Percentiles rank a stretch among this genome's conserved stretches.
Evolutionary conservation across 352 stramenopile genomes (phyloP).

Genomic region (Phytophthora brassicae): DNA sequence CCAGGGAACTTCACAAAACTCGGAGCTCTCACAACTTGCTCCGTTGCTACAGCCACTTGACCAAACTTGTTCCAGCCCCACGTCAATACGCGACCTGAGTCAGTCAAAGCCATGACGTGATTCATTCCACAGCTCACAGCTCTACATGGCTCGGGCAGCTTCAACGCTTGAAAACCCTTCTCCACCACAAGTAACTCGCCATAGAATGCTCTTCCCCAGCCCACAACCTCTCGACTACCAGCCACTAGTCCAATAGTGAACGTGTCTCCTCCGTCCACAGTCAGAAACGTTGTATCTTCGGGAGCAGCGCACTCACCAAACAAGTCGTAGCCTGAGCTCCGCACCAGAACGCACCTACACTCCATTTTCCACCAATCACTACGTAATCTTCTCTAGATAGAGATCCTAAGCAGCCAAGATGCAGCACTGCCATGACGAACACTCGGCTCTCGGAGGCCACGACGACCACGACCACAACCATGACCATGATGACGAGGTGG

Average conservation of each 20-base stretch:
- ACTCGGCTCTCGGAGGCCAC: constrained; percentile 48
- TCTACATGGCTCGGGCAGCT: constrained; percentile 32
- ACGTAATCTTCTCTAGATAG: constrained; percentile 14
- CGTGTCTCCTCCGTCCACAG: constrained; percentile 50
- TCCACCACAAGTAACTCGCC: constrained; percentile 40
- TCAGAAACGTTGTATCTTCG: constrained; percentile 9
- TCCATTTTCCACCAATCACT: constrained; percentile 41
- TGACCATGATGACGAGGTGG: constrained; percentile 63
- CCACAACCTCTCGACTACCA: constrained; percentile 37
- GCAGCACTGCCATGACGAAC: constrained; percentile 70
- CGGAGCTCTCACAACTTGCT: constrained; percentile 24
- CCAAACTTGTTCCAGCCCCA: constrained; percentile 60
- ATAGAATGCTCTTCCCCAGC: constrained; percentile 72
- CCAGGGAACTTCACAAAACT: constrained; percentile 29
- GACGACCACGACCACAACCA: constrained; percentile 48
- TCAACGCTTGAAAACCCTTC: constrained; percentile 18
- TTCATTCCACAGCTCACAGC: constrained; percentile 55
- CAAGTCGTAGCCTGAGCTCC: constrained; percentile 10
- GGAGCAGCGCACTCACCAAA: constrained; percentile 42
- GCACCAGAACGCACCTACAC: constrained; percentile 24
- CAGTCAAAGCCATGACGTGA: constrained; percentile 51
- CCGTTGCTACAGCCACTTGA: constrained; percentile 32
- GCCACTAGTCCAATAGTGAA: constrained; percentile 51
- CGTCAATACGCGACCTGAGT: constrained; percentile 41
- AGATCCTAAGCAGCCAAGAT: constrained; percentile 26